A percentile compares a stretch with the other conserved stretches of the same genome.
Conservation (phyloP, 352 stramenopile species). For the Pilasporangium apinafurcum region DNA sequence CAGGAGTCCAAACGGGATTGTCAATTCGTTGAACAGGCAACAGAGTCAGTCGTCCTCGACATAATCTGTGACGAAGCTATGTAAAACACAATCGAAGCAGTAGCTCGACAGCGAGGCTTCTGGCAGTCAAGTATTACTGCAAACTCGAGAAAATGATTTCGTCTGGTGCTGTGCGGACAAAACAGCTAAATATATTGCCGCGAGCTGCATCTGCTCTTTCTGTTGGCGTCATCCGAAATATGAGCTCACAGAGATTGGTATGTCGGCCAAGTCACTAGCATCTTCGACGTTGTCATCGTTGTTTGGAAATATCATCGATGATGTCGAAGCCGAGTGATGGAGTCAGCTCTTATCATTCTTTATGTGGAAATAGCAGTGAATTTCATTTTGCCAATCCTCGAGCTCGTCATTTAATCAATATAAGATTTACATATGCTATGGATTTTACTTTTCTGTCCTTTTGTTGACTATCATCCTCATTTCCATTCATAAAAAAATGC, state of each 20-base stretch:
- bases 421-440: slow-evolving; percentile 1
- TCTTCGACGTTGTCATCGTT: background rate
- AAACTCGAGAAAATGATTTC: too few relatives aligned
- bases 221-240: slow-evolving; percentile 27
- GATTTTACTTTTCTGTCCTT: slow-evolving; percentile 6
- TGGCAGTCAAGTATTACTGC: too few relatives aligned
- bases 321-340: background rate
- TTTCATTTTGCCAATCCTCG: slow-evolving; percentile 13
- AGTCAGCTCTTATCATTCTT: slow-evolving; percentile 6
- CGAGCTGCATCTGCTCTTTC: slow-evolving; percentile 16
- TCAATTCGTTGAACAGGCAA: too few relatives aligned
- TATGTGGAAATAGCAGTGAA: slow-evolving; percentile 16
- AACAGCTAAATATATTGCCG: slow-evolving; percentile 39
- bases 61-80: too few relatives aligned
- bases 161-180: too few relatives aligned
- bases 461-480: too few relatives aligned
- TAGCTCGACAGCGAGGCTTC: too few relatives aligned
- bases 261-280: background rate
- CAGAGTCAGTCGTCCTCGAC: too few relatives aligned
- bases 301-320: background rate
- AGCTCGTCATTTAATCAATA: slow-evolving; percentile 12
- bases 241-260: background rate
- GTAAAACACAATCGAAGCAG: too few relatives aligned
- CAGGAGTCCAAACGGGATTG: too few relatives aligned
- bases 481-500: too few relatives aligned